Conservation (phyloP, 169 alveolate species). For the Plasmodium vivax region DNA sequence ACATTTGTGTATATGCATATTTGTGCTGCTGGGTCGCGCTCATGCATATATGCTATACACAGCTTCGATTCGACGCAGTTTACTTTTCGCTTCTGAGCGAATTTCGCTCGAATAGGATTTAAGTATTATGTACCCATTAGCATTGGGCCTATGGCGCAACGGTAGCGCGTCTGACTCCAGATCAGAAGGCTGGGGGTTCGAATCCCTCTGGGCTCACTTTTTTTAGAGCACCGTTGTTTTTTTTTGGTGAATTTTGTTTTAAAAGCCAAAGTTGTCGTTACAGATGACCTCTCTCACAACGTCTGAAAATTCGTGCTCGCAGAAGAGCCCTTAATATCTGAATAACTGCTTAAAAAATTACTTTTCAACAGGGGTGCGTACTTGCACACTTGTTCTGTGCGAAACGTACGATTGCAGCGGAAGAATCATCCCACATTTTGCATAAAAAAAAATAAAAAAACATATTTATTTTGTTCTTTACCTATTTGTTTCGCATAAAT, state of each 20-base stretch:
- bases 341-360: too few species aligned
- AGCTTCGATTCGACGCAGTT: too few species aligned
- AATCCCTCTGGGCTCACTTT: slow-evolving; percentile 90
- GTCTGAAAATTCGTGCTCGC: neutral
- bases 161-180: slow-evolving; percentile 94
- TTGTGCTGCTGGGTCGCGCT: neutral
- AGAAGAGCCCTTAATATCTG: neutral
- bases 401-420: neutral
- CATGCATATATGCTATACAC: neutral
- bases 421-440: neutral
- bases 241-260: neutral
- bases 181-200: slow-evolving; percentile 93
- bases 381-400: neutral
- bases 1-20: neutral
- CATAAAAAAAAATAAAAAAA: too few species aligned
- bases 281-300: neutral
- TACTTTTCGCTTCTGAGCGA: neutral
- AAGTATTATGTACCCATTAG: neutral
- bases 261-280: neutral
- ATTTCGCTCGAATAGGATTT: neutral
- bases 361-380: neutral
- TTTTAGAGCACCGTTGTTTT: neutral
- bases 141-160: slow-evolving; percentile 91
- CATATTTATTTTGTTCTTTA: neutral
- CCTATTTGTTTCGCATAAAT: neutral